Evolutionary conservation across 2,329 filamentous ascomycete species (phyloP).

Genomic region (Pseudopithomyces maydicus): DNA sequence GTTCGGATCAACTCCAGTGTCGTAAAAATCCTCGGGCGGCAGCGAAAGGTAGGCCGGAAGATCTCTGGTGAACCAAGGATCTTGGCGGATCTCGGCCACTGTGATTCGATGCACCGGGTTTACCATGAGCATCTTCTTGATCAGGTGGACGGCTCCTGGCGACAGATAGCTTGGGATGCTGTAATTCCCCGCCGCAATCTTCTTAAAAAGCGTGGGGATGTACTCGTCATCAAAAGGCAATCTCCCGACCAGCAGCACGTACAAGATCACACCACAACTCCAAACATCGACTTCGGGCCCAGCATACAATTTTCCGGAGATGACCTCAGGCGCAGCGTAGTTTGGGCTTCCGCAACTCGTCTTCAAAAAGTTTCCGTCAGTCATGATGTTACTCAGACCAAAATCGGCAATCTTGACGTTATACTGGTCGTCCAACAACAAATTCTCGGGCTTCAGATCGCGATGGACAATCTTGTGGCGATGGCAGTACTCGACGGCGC

Average conservation of each 20-base stretch:
- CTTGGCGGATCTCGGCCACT: slow-evolving; percentile 88
- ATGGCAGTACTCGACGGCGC: slow-evolving; percentile 98
- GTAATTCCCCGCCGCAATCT: slow-evolving; percentile 94
- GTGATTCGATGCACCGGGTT: slow-evolving; percentile 94
- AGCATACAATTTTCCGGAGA: slow-evolving; percentile 95
- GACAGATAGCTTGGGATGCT: slow-evolving; percentile 91
- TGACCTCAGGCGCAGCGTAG: slow-evolving; percentile 96
- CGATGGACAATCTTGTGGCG: slow-evolving; percentile 98
- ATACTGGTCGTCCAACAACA: slow-evolving; percentile 90
- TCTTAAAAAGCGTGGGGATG: slow-evolving; percentile 95
- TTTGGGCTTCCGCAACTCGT: slow-evolving; percentile 98
- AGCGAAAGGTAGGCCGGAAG: slow-evolving; percentile 85
- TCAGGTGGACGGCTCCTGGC: slow-evolving; percentile 77
- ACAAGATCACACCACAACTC: slow-evolving; percentile 89
- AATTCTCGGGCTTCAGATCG: slow-evolving; percentile 95
- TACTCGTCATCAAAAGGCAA: slow-evolving; percentile 98
- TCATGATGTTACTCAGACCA: slow-evolving; percentile 99
- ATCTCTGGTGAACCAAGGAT: slow-evolving; percentile 91
- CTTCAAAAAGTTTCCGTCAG: slow-evolving; percentile 97
- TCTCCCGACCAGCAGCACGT: slow-evolving; percentile 67
- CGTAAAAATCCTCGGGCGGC: slow-evolving; percentile 88
- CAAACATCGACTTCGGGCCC: slow-evolving; percentile 98
- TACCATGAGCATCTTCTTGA: slow-evolving; percentile 92
- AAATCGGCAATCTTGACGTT: slow-evolving; percentile 99
- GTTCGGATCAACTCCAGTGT: slow-evolving; percentile 91